Evolutionary conservation across 768 basidiomycete species (phyloP), one percentile per base, ranked within the genome.

Genomic region (Termitomyces sp.): DNA sequence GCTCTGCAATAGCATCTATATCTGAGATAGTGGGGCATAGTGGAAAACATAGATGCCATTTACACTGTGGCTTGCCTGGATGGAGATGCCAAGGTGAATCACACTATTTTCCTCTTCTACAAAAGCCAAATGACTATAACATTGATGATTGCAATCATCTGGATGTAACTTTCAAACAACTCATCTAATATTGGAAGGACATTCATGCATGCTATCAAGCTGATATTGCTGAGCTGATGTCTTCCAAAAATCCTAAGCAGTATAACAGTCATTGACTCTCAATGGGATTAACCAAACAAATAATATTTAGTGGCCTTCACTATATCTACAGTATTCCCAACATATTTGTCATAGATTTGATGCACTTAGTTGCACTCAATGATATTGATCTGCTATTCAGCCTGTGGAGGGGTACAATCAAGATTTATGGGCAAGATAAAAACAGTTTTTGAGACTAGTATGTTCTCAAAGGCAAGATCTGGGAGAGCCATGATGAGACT

Each of bases 321-420:
- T 24, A 49, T 0, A 66, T 49, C 0, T 67, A 78, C 12, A 62
- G 67, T 0, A 49, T 78, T 2, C 77, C 77, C 0, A 27, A 46
- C 0, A 69, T 67, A 24, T 81, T 79, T 61, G 56, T 66, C 0
- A 66, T 71, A 0, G 79, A 82, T 56, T 14, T 71, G 0, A 82
- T 82, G 79, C 76, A 80, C 58, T 65, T 76, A 0, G 20, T 66
- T 4, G 57, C 58, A 4, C 58, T 76, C 48, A 71, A 70, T 24
- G 68, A 81, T 46, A 70, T 72, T 4, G 76, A 79, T 20, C 66
- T 80, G 1, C 39, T 80, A 37, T 2, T 81, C 49, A 4, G 48
- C 22, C 39, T 76, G 55, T 64, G 75, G 79, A 60, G 72, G 62
- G 69, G 68, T 52, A 68, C 54, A 6, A 43, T 73, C 18, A 51